Evolutionary conservation across 2,329 filamentous ascomycete species (phyloP).

Genomic region (Capronia epimyces): DNA sequence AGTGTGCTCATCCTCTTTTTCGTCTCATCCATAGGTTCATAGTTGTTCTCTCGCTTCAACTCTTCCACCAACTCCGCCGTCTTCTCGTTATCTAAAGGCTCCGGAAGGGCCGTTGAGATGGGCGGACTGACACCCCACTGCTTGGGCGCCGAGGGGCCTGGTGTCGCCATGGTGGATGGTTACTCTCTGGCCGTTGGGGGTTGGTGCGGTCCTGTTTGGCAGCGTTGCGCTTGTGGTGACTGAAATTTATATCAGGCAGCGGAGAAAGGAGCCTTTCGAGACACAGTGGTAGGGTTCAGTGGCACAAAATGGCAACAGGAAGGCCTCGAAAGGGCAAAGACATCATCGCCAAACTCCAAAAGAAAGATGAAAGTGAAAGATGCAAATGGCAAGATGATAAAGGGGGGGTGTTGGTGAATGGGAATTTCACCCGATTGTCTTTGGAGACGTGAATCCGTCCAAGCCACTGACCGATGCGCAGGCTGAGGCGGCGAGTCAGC

Average conservation of each 20-base stretch:
- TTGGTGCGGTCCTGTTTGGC: background rate
- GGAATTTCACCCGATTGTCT: conserved; percentile 1
- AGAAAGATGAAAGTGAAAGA: conserved; percentile 20
- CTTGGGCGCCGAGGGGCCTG: conserved; percentile 25
- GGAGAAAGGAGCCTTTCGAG: background rate
- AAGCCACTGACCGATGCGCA: background rate
- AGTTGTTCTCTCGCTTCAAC: conserved; percentile 83
- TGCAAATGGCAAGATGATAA: conserved; percentile 12
- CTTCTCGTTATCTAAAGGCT: conserved; percentile 66
- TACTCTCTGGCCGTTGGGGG: background rate
- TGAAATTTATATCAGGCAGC: background rate
- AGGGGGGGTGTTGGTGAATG: conserved; percentile 7
- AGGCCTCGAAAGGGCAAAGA: conserved; percentile 15
- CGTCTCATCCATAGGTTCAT: conserved; percentile 77
- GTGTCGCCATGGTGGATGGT: conserved; percentile 12
- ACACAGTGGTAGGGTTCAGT: conserved; percentile 9
- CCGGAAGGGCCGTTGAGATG: conserved; percentile 72
- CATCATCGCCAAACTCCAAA: conserved; percentile 26
- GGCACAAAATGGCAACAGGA: conserved; percentile 9
- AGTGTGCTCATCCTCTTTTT: conserved; percentile 72
- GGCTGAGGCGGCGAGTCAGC: background rate
- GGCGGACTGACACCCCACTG: conserved; percentile 75
- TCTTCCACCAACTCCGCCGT: conserved; percentile 78
- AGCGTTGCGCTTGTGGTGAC: background rate
- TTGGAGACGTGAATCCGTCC: background rate